phyloP scores from a whole-genome alignment of 2,329 filamentous ascomycete species.

The Paecilomyces formosus region DNA sequence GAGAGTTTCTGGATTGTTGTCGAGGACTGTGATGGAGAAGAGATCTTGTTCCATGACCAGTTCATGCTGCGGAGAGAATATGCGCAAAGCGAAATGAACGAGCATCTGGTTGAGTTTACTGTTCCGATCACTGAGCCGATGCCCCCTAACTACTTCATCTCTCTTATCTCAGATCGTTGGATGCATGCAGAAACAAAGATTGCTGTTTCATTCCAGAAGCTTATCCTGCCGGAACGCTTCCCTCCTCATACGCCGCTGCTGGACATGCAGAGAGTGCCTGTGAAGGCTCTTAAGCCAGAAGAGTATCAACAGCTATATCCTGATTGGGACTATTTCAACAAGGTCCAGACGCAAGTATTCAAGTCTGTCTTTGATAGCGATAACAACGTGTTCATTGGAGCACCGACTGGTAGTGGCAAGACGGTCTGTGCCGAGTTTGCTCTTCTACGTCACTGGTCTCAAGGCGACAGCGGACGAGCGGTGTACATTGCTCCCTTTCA shows the following conservation, averaged over 20 bases:
- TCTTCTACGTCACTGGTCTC: conserved; percentile 78
- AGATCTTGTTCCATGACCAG: conserved; percentile 89
- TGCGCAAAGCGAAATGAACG: conserved; percentile 74
- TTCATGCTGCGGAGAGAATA: conserved; percentile 90
- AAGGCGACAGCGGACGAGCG: conserved; percentile 63
- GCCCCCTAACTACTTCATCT: conserved; percentile 98
- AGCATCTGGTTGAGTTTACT: conserved; percentile 93
- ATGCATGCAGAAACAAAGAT: conserved; percentile 96
- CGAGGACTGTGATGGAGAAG: conserved; percentile 94
- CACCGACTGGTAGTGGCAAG: conserved; percentile 93
- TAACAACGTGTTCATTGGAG: conserved; percentile 87
- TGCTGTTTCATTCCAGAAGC: conserved; percentile 87
- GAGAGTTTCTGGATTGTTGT: conserved; percentile 97
- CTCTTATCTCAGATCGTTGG: conserved; percentile 90
- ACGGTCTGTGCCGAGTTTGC: conserved; percentile 95
- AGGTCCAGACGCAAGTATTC: conserved; percentile 95
- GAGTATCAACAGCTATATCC: conserved; percentile 79
- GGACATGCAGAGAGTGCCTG: conserved; percentile 83
- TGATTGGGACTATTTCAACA: conserved; percentile 84
- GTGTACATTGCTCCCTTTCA: conserved; percentile 95
- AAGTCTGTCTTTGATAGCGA: conserved; percentile 86
- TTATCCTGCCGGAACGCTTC: conserved; percentile 91
- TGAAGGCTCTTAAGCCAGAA: conserved; percentile 77
- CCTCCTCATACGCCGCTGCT: conserved; percentile 87
- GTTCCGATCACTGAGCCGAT: conserved; percentile 95